Conservation (phyloP, 345 rosid genomes). For the Noccaea caerulescens region DNA sequence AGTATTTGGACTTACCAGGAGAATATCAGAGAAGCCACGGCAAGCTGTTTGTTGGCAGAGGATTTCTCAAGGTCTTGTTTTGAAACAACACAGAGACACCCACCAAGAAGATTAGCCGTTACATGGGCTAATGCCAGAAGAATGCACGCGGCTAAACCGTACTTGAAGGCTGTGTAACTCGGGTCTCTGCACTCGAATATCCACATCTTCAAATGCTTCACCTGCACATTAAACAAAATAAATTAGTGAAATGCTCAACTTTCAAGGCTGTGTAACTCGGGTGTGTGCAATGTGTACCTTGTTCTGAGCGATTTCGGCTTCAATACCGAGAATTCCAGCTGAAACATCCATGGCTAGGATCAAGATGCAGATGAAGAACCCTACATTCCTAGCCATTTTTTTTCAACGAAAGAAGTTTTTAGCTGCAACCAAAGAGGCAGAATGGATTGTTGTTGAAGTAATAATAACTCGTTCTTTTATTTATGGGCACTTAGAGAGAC, state of each 20-base stretch:
- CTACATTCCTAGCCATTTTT: constrained; percentile 42
- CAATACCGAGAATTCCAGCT: constrained; percentile 48
- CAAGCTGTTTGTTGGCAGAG: constrained; percentile 73
- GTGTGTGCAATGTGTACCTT: constrained; percentile 37
- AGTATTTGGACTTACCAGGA: constrained; percentile 59
- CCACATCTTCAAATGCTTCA: constrained; percentile 69
- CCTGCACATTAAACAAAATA: constrained; percentile 48
- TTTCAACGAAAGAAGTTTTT: constrained; percentile 9
- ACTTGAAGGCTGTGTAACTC: constrained; percentile 70
- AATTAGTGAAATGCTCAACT: neutral
- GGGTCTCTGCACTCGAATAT: constrained; percentile 85
- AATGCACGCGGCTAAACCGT: constrained; percentile 72
- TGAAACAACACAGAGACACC: constrained; percentile 72
- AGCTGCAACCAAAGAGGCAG: constrained; percentile 29
- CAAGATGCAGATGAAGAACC: constrained; percentile 44
- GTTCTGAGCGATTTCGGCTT: constrained; percentile 51
- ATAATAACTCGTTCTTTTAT: constrained; percentile 31
- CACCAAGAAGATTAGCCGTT: constrained; percentile 65
- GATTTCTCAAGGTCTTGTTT: constrained; percentile 52
- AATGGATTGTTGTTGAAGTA: constrained; percentile 26
- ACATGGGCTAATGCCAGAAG: constrained; percentile 67
- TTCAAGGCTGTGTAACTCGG: neutral
- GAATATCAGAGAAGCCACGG: constrained; percentile 76
- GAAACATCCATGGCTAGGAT: constrained; percentile 49
- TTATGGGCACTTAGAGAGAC: constrained; percentile 17